Evolutionary conservation across 2,329 filamentous ascomycete species (phyloP).

Genomic region (Xylaria sp.): DNA sequence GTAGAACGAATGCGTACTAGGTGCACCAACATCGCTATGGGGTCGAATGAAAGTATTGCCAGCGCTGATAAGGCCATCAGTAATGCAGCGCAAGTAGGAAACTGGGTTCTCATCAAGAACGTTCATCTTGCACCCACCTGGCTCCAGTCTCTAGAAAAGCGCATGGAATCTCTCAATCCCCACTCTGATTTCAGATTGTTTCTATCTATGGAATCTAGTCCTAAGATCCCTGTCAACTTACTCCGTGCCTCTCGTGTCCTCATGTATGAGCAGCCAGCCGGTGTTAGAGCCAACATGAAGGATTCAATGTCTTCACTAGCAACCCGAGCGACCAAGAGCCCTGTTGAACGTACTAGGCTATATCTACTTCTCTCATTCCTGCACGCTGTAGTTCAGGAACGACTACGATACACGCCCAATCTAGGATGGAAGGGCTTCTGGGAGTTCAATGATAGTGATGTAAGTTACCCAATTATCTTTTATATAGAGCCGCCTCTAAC

Average conservation of each 20-base stretch:
- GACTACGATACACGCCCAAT: constrained; percentile 90
- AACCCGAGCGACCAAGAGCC: constrained; percentile 78
- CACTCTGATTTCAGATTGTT: constrained; percentile 94
- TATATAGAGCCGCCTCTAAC: constrained; percentile 36
- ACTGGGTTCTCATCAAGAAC: constrained; percentile 99
- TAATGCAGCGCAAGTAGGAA: constrained; percentile 89
- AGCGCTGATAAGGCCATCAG: constrained; percentile 95
- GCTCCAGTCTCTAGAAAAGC: constrained; percentile 97
- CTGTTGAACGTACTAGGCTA: constrained; percentile 88
- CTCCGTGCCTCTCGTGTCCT: constrained; percentile 92
- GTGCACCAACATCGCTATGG: constrained; percentile 99
- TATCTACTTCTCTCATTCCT: constrained; percentile 94
- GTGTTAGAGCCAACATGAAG: constrained; percentile 97
- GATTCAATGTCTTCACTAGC: constrained; percentile 90
- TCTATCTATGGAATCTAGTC: constrained; percentile 97
- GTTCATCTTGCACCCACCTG: constrained; percentile 95
- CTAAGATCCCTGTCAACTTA: constrained; percentile 95
- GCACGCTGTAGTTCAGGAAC: constrained; percentile 94
- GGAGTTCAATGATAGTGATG: constrained; percentile 99
- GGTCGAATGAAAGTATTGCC: constrained; percentile 91
- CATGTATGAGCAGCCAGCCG: constrained; percentile 98
- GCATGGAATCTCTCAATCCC: constrained; percentile 93
- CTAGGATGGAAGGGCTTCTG: constrained; percentile 99
- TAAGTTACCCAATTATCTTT: constrained; percentile 65
- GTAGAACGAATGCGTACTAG: constrained; percentile 84